These are phyloP conservation scores for Cutaneotrichosporon cyanovorans DNA, from an alignment of 1,284 basidiomycete genomes.

Conservation along the genomic window DNA sequence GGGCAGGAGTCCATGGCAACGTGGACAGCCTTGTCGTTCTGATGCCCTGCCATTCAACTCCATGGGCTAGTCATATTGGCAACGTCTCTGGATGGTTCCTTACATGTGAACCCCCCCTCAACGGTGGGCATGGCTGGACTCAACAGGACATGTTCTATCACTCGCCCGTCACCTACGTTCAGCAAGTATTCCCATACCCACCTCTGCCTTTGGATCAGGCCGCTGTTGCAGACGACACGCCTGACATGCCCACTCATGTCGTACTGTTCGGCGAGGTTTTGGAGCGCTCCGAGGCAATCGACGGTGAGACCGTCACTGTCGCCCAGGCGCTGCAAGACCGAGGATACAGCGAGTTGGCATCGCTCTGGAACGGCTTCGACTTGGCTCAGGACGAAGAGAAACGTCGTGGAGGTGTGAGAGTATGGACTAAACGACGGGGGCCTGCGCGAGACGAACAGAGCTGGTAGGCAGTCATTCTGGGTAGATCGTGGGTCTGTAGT, in stretches of 20 bases:
- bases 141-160: constrained; percentile 78
- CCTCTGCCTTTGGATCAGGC: constrained; percentile 5
- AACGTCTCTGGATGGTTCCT: constrained; percentile 64
- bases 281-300: constrained; percentile 17
- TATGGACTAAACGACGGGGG: constrained; percentile 17
- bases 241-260: constrained; percentile 58
- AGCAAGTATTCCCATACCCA: constrained; percentile 53
- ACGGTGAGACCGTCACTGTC: constrained; percentile 34
- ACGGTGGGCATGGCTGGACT: constrained; percentile 46
- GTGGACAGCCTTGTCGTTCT: constrained; percentile 62
- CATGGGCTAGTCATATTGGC: constrained; percentile 79
- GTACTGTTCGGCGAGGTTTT: constrained; percentile 71
- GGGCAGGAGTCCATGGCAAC: constrained; percentile 17
- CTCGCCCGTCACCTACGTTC: constrained; percentile 60
- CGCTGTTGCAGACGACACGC: neutral
- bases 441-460: too few relatives aligned
- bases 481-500: too few relatives aligned
- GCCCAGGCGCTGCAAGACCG: constrained; percentile 50
- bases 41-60: constrained; percentile 98
- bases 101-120: constrained; percentile 81
- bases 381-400: constrained; percentile 68
- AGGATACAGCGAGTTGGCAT: constrained; percentile 58
- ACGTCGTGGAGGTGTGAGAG: constrained; percentile 63
- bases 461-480: too few relatives aligned
- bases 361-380: constrained; percentile 57